A percentile compares a stretch with the other conserved stretches of the same genome.
Evolutionary conservation across 2,329 filamentous ascomycete genomes (phyloP).

Genomic region (Venturia asperata): DNA sequence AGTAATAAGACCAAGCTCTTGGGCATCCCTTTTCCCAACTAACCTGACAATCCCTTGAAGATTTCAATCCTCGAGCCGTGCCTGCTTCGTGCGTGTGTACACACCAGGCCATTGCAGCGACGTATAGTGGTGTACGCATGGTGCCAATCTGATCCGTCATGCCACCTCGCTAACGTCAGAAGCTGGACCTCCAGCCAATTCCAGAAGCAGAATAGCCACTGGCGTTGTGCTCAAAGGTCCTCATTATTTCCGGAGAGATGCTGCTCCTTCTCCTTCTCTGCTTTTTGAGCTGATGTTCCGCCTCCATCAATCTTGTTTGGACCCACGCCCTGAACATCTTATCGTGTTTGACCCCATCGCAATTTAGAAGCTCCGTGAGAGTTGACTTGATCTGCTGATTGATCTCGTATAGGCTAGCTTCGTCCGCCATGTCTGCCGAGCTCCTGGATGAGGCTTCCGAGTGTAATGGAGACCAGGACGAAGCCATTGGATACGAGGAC

Average conservation of each 20-base stretch:
- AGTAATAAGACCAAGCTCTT: no score
- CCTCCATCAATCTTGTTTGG: conserved; percentile 47
- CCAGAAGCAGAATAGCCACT: background rate
- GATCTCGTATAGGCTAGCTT: conserved; percentile 43
- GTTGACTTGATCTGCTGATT: conserved; percentile 49
- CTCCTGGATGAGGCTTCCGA: conserved; percentile 23
- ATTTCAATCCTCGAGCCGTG: background rate
- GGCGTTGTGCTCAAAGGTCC: background rate
- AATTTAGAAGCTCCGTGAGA: conserved; percentile 49
- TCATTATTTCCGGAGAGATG: conserved; percentile 13
- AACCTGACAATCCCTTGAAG: background rate
- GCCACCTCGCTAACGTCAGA: conserved; percentile 5
- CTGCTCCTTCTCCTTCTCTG: conserved; percentile 31
- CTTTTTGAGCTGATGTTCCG: conserved; percentile 44
- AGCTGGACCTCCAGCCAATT: background rate
- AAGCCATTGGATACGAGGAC: conserved; percentile 23
- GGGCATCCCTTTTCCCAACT: no score
- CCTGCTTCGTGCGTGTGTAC: background rate
- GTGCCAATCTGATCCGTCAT: background rate
- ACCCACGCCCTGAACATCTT: conserved; percentile 44
- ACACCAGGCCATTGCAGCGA: background rate
- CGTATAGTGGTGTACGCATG: background rate
- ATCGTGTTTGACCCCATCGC: conserved; percentile 39
- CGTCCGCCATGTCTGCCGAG: conserved; percentile 25
- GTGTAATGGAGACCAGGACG: conserved; percentile 24